Evolutionary conservation across 345 rosid genomes (phyloP), one percentile per base, ranked within the genome.

Genomic region (Gossypioides kirkii): DNA sequence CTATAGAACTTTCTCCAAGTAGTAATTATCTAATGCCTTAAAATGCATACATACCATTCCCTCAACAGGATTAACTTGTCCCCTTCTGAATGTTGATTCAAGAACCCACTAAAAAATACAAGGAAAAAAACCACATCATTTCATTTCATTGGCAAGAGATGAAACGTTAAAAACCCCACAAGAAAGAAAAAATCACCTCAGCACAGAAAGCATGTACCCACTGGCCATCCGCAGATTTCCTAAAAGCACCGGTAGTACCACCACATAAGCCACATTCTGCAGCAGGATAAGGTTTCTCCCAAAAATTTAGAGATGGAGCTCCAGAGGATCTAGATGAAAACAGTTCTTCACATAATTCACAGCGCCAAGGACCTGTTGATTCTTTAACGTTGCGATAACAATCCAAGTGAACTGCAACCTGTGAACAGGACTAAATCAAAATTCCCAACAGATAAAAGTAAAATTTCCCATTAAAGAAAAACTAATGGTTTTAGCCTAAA

Each of bases 201-300:
- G 96, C 98, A 80, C 97, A 96, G 85, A 93, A 96, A 74, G 96
- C 97, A 85, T 93, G 99, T 61, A 91, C 82, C 99, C 99, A 95
- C 73, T 82, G 90, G 73, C 85, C 91, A 81, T 81, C 85, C 16
- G 81, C 77, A 66, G 91, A 78, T 84, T 88, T 93, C 81, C 98
- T 87, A 85, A 95, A 95, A 76, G 98, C 98, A 78, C 99, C 99
- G 18, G 89, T 89, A 46, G 88, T 84, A 53, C 97, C 94, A 79
- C 93, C 93, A 79, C 99, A 95, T 75, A 95, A 74, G 73, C 85
- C 78, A 76, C 99, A 95, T 74, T 88, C 94, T 26, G 89, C 86
- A 73, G 82, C 80, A 79, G 84, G 86, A 78, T 65, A 76, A 6
- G 88, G 88, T 74, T 88, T 89, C 81, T 94, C 94, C 90, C 88